Evolutionary conservation across 2,329 filamentous ascomycete species (phyloP).

Genomic region (Penicillium vulpinum): DNA sequence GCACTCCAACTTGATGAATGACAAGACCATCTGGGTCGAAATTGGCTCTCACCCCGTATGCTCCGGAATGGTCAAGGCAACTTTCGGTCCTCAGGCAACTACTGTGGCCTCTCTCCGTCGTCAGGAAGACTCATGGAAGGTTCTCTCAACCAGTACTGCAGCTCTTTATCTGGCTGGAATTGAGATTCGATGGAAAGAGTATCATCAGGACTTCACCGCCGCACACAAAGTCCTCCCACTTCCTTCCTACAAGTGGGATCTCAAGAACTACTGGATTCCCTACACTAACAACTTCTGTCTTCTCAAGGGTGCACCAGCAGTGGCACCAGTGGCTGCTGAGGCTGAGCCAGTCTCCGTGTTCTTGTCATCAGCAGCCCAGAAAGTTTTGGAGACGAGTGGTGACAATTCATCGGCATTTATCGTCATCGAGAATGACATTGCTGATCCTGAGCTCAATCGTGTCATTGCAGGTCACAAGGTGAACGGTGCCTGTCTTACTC

Average conservation of each 20-base stretch:
- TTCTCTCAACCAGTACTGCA: constrained; percentile 38
- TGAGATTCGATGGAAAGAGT: constrained; percentile 45
- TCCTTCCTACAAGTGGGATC: constrained; percentile 42
- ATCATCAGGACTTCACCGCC: constrained; percentile 43
- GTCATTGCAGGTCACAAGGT: constrained; percentile 42
- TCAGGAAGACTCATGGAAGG: constrained; percentile 47
- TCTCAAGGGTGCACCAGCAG: constrained; percentile 33
- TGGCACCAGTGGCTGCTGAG: constrained; percentile 11
- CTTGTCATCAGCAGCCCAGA: constrained; percentile 35
- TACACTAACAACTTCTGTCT: constrained; percentile 40
- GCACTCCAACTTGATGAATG: constrained; percentile 54
- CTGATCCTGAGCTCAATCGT: constrained; percentile 34
- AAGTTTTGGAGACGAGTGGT: constrained; percentile 30
- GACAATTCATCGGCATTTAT: constrained; percentile 30
- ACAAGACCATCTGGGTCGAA: constrained; percentile 73
- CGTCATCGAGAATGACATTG: constrained; percentile 38
- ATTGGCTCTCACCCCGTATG: constrained; percentile 52
- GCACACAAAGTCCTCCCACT: constrained; percentile 36
- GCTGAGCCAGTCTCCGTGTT: constrained; percentile 22
- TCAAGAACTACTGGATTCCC: constrained; percentile 43
- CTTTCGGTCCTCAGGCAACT: constrained; percentile 60
- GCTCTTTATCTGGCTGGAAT: constrained; percentile 41
- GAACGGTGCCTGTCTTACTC: constrained; percentile 37
- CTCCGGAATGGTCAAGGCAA: constrained; percentile 52
- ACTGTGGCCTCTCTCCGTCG: constrained; percentile 46